Evolutionary conservation across 306 rosid species (phyloP).

Genomic region (Rosa multiflora): DNA sequence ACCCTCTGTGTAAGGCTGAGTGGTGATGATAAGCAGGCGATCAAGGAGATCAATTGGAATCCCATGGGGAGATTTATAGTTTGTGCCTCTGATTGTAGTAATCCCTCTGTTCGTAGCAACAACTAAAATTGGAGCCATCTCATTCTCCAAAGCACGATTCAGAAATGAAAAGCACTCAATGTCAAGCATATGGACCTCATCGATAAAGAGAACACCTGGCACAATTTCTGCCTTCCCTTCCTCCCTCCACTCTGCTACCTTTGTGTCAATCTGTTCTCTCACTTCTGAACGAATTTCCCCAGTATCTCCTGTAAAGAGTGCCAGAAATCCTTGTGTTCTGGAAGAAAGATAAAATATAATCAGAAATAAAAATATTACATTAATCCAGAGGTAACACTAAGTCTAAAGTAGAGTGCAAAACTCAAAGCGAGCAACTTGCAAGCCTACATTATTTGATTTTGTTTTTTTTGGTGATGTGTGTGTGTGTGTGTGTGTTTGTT

Average conservation of each 20-base stretch:
- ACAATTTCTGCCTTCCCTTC: constrained; percentile 99
- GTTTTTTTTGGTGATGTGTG: background rate
- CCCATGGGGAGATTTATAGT: constrained; percentile 93
- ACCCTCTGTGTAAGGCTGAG: constrained; percentile 82
- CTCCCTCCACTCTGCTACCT: constrained; percentile 98
- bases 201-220: constrained; percentile 95
- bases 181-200: constrained; percentile 98
- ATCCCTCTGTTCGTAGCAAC: constrained; percentile 98
- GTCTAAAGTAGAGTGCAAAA: background rate
- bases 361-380: background rate
- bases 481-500: background rate
- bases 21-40: constrained; percentile 83
- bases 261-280: constrained; percentile 97
- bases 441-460: background rate
- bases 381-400: background rate
- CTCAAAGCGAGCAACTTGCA: background rate
- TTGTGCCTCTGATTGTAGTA: constrained; percentile 90
- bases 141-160: constrained; percentile 92
- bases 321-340: constrained; percentile 97
- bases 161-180: constrained; percentile 94
- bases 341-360: constrained; percentile 24
- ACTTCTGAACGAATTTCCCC: constrained; percentile 99
- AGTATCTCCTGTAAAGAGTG: constrained; percentile 95
- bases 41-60: constrained; percentile 94
- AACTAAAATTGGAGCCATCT: constrained; percentile 94